These are phyloP conservation scores for Trebouxiophyceae sp. DNA, from an alignment of 163 green algal species.

Conservation along the genomic window DNA sequence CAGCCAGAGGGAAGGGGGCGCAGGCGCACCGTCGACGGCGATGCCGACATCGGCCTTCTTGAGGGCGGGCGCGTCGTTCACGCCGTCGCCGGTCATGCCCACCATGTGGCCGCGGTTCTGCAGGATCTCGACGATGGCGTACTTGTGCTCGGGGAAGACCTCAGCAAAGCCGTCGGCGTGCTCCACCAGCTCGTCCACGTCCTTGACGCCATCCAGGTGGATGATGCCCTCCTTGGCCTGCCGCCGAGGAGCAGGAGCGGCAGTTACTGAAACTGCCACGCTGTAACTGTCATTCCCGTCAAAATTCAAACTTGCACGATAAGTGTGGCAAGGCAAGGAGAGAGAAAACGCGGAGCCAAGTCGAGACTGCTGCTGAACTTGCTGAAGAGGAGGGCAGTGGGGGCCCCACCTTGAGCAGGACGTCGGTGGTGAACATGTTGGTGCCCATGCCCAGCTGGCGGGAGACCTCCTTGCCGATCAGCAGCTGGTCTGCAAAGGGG, in stretches of 20 bases:
- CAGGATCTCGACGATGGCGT: constrained; percentile 76
- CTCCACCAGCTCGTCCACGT: constrained; percentile 72
- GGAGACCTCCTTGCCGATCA: constrained; percentile 80
- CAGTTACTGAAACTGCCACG: no score
- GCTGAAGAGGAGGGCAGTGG: no score
- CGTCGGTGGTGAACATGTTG: constrained; percentile 78
- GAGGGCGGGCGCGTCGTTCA: constrained; percentile 90
- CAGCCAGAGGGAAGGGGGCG: not conserved
- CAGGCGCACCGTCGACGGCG: constrained; percentile 59
- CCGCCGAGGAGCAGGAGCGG: no score
- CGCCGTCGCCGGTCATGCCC: constrained; percentile 91
- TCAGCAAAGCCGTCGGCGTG: constrained; percentile 88
- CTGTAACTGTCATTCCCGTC: no score
- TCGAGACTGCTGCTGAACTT: no score
- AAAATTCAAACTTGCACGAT: no score
- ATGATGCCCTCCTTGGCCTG: constrained; percentile 47
- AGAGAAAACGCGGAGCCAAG: constrained; percentile 2
- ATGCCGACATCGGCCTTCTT: constrained; percentile 91
- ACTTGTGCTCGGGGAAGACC: constrained; percentile 96
- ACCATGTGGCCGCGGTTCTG: constrained; percentile 52
- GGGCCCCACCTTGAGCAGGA: constrained; percentile 52
- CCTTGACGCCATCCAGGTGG: constrained; percentile 41
- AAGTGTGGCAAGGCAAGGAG: not conserved
- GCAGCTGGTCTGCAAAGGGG: constrained; percentile 64
- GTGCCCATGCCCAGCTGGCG: constrained; percentile 82